Evolutionary conservation across 2,329 filamentous ascomycete species (phyloP).

Genomic region (Teratosphaeria pseudoeucalypti): DNA sequence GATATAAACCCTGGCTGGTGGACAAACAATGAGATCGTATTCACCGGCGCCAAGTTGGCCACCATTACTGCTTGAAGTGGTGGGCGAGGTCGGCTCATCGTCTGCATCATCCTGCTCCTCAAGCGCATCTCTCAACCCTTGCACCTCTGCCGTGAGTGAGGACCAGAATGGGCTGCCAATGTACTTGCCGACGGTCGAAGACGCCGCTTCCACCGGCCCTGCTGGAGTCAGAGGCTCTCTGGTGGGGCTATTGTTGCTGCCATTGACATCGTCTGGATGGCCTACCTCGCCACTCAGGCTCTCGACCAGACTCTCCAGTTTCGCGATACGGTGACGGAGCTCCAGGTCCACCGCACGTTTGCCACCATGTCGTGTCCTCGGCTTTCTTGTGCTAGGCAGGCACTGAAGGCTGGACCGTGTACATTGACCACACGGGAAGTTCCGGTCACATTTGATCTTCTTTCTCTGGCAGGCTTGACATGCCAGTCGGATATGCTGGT

Average conservation of each 20-base stretch:
- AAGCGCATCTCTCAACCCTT: slow-evolving; percentile 22
- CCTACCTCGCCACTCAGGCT: slow-evolving; percentile 19
- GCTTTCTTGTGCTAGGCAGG: slow-evolving; percentile 16
- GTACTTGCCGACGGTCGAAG: slow-evolving; percentile 17
- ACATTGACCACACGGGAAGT: slow-evolving; percentile 19
- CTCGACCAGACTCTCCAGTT: slow-evolving; percentile 21
- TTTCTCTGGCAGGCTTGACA: slow-evolving; percentile 23
- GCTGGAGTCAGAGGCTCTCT: background rate
- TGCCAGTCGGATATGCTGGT: slow-evolving; percentile 18
- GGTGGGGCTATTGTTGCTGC: background rate
- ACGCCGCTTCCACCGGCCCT: background rate
- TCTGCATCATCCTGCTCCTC: slow-evolving; percentile 20
- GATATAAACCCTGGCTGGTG: slow-evolving; percentile 20
- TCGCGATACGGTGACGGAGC: slow-evolving; percentile 19
- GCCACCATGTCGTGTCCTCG: slow-evolving; percentile 16
- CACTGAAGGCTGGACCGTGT: slow-evolving; percentile 17
- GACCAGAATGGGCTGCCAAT: slow-evolving; percentile 24
- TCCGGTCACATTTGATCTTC: slow-evolving; percentile 22
- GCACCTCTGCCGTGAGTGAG: slow-evolving; percentile 21
- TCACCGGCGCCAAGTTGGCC: slow-evolving; percentile 5
- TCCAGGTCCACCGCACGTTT: slow-evolving; percentile 19
- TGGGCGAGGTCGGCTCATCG: slow-evolving; percentile 11
- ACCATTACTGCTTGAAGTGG: slow-evolving; percentile 5
- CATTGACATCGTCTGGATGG: background rate
- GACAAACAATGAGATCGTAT: slow-evolving; percentile 23